Conservation (phyloP, 2,329 filamentous ascomycete species). For the Cladosporium halotolerans region DNA sequence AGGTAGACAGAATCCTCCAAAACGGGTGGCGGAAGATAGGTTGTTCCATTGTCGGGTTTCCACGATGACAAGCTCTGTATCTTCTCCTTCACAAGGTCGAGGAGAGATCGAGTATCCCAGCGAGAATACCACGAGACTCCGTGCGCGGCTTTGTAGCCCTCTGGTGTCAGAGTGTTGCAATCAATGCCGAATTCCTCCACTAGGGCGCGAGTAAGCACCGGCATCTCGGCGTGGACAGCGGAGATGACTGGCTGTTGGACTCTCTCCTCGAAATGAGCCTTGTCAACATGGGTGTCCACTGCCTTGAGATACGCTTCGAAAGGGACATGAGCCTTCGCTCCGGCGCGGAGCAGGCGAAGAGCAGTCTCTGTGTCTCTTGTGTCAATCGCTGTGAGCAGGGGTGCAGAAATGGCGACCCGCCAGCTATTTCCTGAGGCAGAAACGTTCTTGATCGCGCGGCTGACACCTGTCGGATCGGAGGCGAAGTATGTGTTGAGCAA, state of each 20-base stretch:
- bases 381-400: conserved; percentile 55
- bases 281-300: conserved; percentile 59
- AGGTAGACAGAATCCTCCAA: conserved; percentile 48
- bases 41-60: conserved; percentile 28
- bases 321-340: conserved; percentile 54
- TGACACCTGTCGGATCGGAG: conserved; percentile 54
- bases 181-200: conserved; percentile 54
- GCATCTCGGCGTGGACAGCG: conserved; percentile 50
- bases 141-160: conserved; percentile 26
- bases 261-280: conserved; percentile 41
- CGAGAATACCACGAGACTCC: conserved; percentile 26
- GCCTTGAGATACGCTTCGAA: conserved; percentile 60
- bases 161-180: conserved; percentile 52
- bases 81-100: conserved; percentile 56
- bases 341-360: conserved; percentile 56
- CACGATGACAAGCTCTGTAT: conserved; percentile 47
- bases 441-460: conserved; percentile 62
- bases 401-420: conserved; percentile 36
- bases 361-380: conserved; percentile 49
- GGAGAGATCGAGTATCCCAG: conserved; percentile 33
- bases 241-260: conserved; percentile 61
- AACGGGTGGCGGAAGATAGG: conserved; percentile 26
- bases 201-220: conserved; percentile 51
- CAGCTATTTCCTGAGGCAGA: conserved; percentile 36
- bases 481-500: conserved; percentile 41